Evolutionary conservation across 1,284 basidiomycete species (phyloP).

Genomic region (Earliella scabrosa): DNA sequence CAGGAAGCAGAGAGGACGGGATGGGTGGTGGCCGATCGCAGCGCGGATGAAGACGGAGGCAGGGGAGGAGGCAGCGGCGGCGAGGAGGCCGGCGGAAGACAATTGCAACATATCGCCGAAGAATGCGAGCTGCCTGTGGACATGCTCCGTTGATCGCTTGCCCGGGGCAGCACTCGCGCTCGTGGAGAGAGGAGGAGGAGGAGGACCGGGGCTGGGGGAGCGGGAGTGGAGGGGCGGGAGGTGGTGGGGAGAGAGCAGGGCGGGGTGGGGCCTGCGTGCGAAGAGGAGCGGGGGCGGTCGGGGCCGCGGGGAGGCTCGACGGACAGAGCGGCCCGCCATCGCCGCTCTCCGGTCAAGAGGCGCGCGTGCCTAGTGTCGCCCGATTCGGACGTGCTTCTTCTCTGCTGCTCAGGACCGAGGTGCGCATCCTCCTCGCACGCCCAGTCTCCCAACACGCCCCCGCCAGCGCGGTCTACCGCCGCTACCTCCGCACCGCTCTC

Average conservation of each 20-base stretch:
- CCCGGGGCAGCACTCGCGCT: background rate
- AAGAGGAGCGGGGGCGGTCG: constrained; percentile 32
- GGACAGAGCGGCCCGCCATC: constrained; percentile 24
- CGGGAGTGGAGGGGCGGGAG: constrained; percentile 7
- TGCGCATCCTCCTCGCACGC: constrained; percentile 28
- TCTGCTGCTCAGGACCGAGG: too few relatives aligned
- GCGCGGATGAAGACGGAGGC: constrained; percentile 19
- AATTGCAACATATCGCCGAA: constrained; percentile 37
- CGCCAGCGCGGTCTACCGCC: background rate
- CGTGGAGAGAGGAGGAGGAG: background rate
- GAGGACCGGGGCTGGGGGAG: constrained; percentile 10
- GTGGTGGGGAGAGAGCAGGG: constrained; percentile 20
- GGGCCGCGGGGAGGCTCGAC: too few relatives aligned
- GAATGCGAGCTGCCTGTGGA: constrained; percentile 32
- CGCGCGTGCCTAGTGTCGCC: too few relatives aligned
- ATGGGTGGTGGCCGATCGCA: constrained; percentile 26
- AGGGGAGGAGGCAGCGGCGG: constrained; percentile 8
- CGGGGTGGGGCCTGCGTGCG: too few relatives aligned
- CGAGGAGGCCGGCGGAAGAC: constrained; percentile 28
- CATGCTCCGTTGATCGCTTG: constrained; percentile 10
- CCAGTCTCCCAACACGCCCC: background rate
- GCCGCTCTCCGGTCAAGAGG: too few relatives aligned
- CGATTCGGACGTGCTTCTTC: too few relatives aligned
- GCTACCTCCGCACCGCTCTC: background rate
- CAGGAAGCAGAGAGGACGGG: constrained; percentile 28